Conservation (phyloP, 345 rosid species). For the Microthlaspi erraticum region DNA sequence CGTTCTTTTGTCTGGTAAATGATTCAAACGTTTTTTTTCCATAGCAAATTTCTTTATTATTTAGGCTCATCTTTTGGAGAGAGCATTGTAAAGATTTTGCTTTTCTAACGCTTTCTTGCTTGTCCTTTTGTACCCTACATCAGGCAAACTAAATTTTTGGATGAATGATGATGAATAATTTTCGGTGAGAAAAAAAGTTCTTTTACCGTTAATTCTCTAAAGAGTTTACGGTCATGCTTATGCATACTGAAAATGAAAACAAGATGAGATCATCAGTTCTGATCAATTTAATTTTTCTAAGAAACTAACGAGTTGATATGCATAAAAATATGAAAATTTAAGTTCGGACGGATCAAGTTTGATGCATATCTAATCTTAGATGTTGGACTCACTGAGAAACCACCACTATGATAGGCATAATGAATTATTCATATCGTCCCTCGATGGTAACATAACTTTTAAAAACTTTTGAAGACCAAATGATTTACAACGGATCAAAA, state of each 20-base stretch:
- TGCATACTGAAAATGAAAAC: not conserved
- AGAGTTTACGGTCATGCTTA: constrained; percentile 1
- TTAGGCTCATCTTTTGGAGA: constrained; percentile 45
- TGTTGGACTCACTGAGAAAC: not conserved
- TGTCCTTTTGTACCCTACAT: constrained; percentile 27
- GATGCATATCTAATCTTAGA: not conserved
- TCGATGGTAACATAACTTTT: not conserved
- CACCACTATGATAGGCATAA: not conserved
- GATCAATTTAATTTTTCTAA: not conserved
- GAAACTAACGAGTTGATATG: not conserved
- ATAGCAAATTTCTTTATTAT: not conserved
- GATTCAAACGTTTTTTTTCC: constrained; percentile 15
- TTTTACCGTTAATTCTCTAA: constrained; percentile 18
- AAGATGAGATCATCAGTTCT: not conserved
- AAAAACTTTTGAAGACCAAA: not conserved
- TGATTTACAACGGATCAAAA: constrained; percentile 20
- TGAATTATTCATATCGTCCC: not conserved
- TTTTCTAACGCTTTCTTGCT: constrained; percentile 24
- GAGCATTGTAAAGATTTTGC: constrained; percentile 19
- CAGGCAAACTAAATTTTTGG: constrained; percentile 12
- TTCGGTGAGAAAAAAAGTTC: not conserved
- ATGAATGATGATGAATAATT: constrained; percentile 14
- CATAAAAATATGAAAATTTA: not conserved
- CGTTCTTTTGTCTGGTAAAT: constrained; percentile 3
- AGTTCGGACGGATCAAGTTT: constrained; percentile 6